Evolutionary conservation across 129 eudicot species (phyloP), one percentile per base, ranked within the genome.

Genomic region (sunflower (Helianthus annuus)): DNA sequence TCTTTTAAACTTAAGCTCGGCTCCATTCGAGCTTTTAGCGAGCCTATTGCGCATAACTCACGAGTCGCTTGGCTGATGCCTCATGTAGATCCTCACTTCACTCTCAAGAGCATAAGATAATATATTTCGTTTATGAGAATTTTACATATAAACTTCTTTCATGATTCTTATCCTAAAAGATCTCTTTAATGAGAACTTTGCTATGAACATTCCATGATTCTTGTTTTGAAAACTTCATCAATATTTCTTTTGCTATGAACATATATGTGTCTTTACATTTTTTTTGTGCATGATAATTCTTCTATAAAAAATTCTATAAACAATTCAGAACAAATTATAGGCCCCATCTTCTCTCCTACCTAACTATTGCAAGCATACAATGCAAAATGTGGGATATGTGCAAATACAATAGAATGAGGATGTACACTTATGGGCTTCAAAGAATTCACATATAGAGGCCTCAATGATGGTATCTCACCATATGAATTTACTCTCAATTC

Each of bases 361-460:
- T 58, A 76, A 45, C 61, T 32, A 10, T 68, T 58, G 79, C 98
- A 92, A 55, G 95, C 91, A 49, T 83, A 79, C 40, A 88, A 75
- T 55, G 63, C 66, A 62, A 83, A 80, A 73, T 76, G 46, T 34
- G 95, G 96, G 24, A 92, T 72, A 64, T 77, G 96, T 44, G 56
- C 83, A 71, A 92, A 89, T 66, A 87, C 94, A 78, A 92, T 85
- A 1, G 96, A 85, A 80, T 58, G 71, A 59, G 95, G 96, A 79
- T 80, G 83, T 22, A 86, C 88, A 39, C 0, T 58, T 58, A 92
- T 73, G 4, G 89, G 89, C 71, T 85, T 89, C 6, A 88, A 86
- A 51, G 89, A 86, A 54, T 84, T 79, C 39, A 75, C 83, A 39
- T 22, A 34, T 40, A 79, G 38, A 49, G 96, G 91, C 54, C 74